A percentile compares a stretch with the other conserved stretches of the same genome.
Conservation (phyloP, 805 yeast genomes). For the Candida suzukii region DNA sequence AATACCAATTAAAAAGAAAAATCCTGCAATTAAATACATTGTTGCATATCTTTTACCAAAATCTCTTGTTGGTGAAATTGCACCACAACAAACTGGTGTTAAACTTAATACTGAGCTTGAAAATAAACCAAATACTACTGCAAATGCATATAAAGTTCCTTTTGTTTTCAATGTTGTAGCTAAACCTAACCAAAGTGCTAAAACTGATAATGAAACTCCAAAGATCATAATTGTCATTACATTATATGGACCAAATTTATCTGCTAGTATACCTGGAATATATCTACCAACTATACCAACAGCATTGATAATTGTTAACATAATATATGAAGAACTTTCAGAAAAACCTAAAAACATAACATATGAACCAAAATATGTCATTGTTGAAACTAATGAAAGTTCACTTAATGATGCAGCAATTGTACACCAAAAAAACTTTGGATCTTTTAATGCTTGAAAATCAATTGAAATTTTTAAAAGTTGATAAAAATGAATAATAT, state of each 20-base stretch:
- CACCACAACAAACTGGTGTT: slow-evolving; percentile 54
- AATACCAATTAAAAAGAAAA: slow-evolving; percentile 24
- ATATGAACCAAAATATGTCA: slow-evolving; percentile 39
- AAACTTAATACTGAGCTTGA: slow-evolving; percentile 51
- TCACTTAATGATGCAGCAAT: slow-evolving; percentile 34
- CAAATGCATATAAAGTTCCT: slow-evolving; percentile 40
- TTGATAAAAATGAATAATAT: slow-evolving; percentile 6
- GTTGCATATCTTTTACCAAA: slow-evolving; percentile 18
- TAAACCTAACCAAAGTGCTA: slow-evolving; percentile 55
- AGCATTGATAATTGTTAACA: slow-evolving; percentile 41
- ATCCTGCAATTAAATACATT: slow-evolving; percentile 22
- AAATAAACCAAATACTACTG: slow-evolving; percentile 44
- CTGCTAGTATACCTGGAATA: slow-evolving; percentile 50
- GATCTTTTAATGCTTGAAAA: slow-evolving; percentile 28
- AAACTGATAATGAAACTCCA: slow-evolving; percentile 36
- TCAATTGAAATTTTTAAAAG: slow-evolving; percentile 19
- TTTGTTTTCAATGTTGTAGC: slow-evolving; percentile 29
- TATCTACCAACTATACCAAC: slow-evolving; percentile 47
- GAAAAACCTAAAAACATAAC: slow-evolving; percentile 34
- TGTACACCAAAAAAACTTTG: slow-evolving; percentile 28
- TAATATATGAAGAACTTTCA: slow-evolving; percentile 32
- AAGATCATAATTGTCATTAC: slow-evolving; percentile 42
- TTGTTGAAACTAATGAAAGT: slow-evolving; percentile 29
- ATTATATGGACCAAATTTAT: slow-evolving; percentile 48
- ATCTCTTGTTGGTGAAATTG: slow-evolving; percentile 37